These are phyloP conservation scores for Aspergillus phoenicis DNA, from an alignment of 2,329 filamentous ascomycete genomes.

Conservation along the genomic window DNA sequence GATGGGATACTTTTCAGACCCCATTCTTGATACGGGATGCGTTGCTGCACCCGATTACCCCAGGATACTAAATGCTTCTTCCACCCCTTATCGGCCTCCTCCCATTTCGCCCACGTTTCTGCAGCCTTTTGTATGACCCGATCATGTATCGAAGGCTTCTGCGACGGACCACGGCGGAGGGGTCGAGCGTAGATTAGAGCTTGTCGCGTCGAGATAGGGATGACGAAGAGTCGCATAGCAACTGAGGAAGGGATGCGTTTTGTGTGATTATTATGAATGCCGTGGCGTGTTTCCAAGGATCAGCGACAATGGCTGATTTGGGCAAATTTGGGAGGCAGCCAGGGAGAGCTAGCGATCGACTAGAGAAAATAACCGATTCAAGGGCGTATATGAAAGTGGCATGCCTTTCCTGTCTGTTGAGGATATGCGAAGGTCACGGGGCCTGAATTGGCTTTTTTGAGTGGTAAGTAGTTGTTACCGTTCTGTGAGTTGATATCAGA, in stretches of 20 bases:
- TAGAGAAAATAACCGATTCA: constrained; percentile 21
- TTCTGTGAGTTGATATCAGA: neutral
- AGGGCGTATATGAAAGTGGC: constrained; percentile 22
- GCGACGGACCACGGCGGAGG: constrained; percentile 59
- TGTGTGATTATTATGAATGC: neutral
- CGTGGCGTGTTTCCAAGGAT: neutral
- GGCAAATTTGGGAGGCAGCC: constrained; percentile 7
- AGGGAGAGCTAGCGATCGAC: constrained; percentile 26
- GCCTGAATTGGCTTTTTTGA: neutral
- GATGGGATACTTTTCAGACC: constrained; percentile 91
- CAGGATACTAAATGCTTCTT: constrained; percentile 83
- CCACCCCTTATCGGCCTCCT: constrained; percentile 81
- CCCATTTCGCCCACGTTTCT: constrained; percentile 82
- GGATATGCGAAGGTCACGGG: neutral
- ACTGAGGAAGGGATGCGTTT: constrained; percentile 10
- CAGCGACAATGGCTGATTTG: constrained; percentile 13
- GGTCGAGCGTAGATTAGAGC: constrained; percentile 91
- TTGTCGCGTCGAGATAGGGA: constrained; percentile 88
- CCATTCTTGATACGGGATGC: constrained; percentile 97
- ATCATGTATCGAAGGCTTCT: constrained; percentile 65
- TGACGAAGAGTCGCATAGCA: constrained; percentile 86
- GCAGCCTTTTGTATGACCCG: constrained; percentile 71
- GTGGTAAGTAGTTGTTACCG: neutral
- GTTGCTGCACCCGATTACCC: constrained; percentile 80
- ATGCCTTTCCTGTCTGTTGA: constrained; percentile 23